Conservation (phyloP, 208 protist genomes). For the Leishmania aethiopica region DNA sequence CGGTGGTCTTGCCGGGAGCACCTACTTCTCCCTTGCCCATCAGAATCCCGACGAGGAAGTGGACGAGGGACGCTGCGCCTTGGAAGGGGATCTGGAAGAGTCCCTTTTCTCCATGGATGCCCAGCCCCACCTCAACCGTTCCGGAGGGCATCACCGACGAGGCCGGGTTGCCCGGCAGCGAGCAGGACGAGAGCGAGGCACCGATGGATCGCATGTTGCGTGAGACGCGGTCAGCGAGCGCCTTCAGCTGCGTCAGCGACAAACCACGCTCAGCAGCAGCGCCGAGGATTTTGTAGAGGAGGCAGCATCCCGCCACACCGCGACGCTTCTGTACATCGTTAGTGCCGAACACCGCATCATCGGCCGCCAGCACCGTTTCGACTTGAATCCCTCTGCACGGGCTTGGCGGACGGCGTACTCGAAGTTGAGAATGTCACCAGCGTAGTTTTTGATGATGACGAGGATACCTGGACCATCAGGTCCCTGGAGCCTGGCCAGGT, state of each 20-base stretch:
- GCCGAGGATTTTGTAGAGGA: slow-evolving; percentile 90
- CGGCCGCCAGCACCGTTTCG: slow-evolving; percentile 79
- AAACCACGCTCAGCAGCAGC: slow-evolving; percentile 56
- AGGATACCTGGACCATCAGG: slow-evolving; percentile 62
- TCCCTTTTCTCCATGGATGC: slow-evolving; percentile 91
- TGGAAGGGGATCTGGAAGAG: slow-evolving; percentile 41
- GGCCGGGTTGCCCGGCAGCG: slow-evolving; percentile 60
- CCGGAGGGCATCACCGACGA: slow-evolving; percentile 42
- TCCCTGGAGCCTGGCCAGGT: slow-evolving; percentile 49
- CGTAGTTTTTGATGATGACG: slow-evolving; percentile 95
- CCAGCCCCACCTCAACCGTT: slow-evolving; percentile 84
- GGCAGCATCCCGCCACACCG: slow-evolving; percentile 85
- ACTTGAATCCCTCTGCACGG: slow-evolving; percentile 50
- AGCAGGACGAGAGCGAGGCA: slow-evolving; percentile 70
- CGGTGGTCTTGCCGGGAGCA: slow-evolving; percentile 1
- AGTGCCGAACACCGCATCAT: slow-evolving; percentile 76
- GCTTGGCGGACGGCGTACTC: slow-evolving; percentile 79
- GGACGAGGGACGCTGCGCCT: slow-evolving; percentile 33
- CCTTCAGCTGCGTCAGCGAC: slow-evolving; percentile 53
- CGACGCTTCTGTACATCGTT: slow-evolving; percentile 43
- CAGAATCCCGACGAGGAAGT: slow-evolving; percentile 37
- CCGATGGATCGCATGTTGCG: slow-evolving; percentile 73
- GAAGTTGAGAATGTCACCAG: slow-evolving; percentile 92
- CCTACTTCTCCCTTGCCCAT: slow-evolving; percentile 19
- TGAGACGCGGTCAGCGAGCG: slow-evolving; percentile 46